phyloP scores from a whole-genome alignment of 345 rosid species.

The Arabis alpina region DNA sequence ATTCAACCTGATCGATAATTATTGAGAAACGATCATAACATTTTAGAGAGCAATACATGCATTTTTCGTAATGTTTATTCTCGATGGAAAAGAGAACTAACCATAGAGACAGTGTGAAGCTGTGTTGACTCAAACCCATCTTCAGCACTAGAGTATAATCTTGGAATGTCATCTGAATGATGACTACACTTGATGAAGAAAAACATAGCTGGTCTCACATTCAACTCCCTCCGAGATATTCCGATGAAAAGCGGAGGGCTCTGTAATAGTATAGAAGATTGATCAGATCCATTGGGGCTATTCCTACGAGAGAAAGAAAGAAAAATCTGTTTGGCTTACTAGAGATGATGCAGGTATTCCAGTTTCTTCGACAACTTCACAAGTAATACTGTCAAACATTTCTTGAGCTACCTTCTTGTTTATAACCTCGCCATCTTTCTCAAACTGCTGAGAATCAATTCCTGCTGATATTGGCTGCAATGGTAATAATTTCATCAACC shows the following conservation, averaged over 20 bases:
- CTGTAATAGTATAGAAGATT: slow-evolving; percentile 49
- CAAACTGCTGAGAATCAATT: slow-evolving; percentile 46
- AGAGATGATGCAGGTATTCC: slow-evolving; percentile 79
- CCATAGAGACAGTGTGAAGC: slow-evolving; percentile 74
- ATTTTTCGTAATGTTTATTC: neutral
- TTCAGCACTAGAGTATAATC: slow-evolving; percentile 65
- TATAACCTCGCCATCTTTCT: slow-evolving; percentile 41
- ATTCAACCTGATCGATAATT: slow-evolving; percentile 51
- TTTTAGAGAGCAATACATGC: neutral
- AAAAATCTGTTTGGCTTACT: slow-evolving; percentile 48
- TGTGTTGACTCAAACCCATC: slow-evolving; percentile 93
- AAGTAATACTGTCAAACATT: slow-evolving; percentile 78
- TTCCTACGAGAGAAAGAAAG: neutral
- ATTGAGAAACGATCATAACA: neutral
- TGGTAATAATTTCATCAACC: slow-evolving; percentile 22
- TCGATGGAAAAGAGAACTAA: slow-evolving; percentile 30
- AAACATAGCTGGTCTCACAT: slow-evolving; percentile 85
- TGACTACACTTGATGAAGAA: slow-evolving; percentile 77
- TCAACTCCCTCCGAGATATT: slow-evolving; percentile 70
- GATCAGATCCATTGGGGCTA: neutral
- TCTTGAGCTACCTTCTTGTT: slow-evolving; percentile 65
- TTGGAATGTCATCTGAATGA: slow-evolving; percentile 70
- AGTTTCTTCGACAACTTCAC: slow-evolving; percentile 90
- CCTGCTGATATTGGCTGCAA: slow-evolving; percentile 74
- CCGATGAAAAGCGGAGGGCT: slow-evolving; percentile 70